Conservation (phyloP, 2,329 filamentous ascomycete species). For the Neurospora crassa region DNA sequence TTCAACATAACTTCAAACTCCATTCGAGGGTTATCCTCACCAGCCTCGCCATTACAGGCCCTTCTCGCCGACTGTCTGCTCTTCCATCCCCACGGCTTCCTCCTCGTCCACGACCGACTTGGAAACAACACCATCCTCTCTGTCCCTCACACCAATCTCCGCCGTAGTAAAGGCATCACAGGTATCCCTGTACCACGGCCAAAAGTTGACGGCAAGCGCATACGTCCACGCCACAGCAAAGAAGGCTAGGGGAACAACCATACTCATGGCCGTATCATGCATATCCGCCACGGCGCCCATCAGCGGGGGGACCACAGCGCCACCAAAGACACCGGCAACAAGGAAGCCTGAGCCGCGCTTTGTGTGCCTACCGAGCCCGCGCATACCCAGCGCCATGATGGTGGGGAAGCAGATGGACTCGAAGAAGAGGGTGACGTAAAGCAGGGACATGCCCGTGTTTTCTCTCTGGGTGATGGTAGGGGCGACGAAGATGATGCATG, state of each 20-base stretch:
- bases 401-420: slow-evolving; percentile 75
- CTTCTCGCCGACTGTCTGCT: not conserved
- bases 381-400: slow-evolving; percentile 68
- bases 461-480: slow-evolving; percentile 37
- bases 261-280: slow-evolving; percentile 49
- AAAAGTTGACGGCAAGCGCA: slow-evolving; percentile 54
- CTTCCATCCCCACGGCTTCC: not conserved
- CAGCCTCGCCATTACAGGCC: not conserved
- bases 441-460: slow-evolving; percentile 46
- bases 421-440: slow-evolving; percentile 67
- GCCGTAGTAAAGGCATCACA: slow-evolving; percentile 47
- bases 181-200: slow-evolving; percentile 51
- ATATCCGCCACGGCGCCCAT: slow-evolving; percentile 58
- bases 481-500: slow-evolving; percentile 53
- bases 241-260: slow-evolving; percentile 56
- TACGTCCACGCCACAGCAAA: slow-evolving; percentile 49
- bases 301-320: slow-evolving; percentile 64
- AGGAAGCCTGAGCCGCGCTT: slow-evolving; percentile 68
- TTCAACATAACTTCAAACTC: not conserved
- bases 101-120: not conserved
- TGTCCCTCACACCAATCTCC: slow-evolving; percentile 27
- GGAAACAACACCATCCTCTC: not conserved
- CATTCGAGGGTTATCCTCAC: not conserved
- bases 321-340: slow-evolving; percentile 61
- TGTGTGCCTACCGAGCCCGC: slow-evolving; percentile 64